Evolutionary conservation across 164 flowering plant species (phyloP).

Genomic region (Magnolia officinalis): DNA sequence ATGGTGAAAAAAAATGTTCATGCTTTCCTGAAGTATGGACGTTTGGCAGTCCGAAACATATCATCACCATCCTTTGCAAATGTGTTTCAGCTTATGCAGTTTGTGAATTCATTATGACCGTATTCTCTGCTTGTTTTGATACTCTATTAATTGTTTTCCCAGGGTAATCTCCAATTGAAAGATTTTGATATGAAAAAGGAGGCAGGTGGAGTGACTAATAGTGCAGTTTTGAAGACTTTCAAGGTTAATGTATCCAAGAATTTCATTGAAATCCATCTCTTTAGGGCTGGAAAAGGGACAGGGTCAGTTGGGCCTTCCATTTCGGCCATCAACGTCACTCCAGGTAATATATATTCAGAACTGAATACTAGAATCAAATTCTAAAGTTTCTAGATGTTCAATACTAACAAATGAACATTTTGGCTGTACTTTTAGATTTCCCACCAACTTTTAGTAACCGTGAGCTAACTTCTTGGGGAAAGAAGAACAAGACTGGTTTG

Average conservation of each 20-base stretch:
- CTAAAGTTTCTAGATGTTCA: not conserved
- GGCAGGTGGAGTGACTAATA: constrained; percentile 51
- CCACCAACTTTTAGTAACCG: constrained; percentile 46
- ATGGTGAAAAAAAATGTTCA: too few species aligned
- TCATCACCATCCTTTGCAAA: too few species aligned
- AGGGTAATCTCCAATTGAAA: constrained; percentile 10
- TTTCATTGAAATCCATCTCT: constrained; percentile 47
- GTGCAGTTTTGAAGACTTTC: constrained; percentile 38
- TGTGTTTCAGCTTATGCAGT: too few species aligned
- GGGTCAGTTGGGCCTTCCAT: constrained; percentile 54
- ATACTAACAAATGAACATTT: not conserved
- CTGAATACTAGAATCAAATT: not conserved
- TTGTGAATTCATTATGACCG: too few species aligned
- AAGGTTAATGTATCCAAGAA: constrained; percentile 52
- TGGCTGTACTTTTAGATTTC: constrained; percentile 43
- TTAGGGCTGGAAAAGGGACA: constrained; percentile 58
- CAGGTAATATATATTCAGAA: constrained; percentile 37
- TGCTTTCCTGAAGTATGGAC: too few species aligned
- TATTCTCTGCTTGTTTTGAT: not conserved
- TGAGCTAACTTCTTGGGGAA: constrained; percentile 29
- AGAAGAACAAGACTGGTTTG: constrained; percentile 42
- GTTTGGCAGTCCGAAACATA: too few species aligned
- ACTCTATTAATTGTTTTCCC: not conserved
- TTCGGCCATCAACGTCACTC: constrained; percentile 53
- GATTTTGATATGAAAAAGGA: constrained; percentile 65